A percentile compares a stretch with the other conserved stretches of the same genome.
These are phyloP conservation scores for Cryptococcus sp. DNA, from an alignment of 1,284 basidiomycete species.

Conservation along the genomic window DNA sequence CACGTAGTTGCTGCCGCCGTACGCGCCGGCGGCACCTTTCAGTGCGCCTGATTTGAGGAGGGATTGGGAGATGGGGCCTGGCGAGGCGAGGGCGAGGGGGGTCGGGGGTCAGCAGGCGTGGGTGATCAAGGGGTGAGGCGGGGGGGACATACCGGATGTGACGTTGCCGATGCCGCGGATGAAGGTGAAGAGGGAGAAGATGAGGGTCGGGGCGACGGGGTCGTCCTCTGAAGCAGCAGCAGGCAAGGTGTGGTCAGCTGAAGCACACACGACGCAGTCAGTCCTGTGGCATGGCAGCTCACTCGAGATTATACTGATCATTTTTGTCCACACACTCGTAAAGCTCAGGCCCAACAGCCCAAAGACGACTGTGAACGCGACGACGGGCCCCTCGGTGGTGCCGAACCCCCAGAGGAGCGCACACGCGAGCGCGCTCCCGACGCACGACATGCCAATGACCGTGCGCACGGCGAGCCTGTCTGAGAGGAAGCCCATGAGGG, in stretches of 20 bases:
- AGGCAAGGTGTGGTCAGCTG: constrained; percentile 2
- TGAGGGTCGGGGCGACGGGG: constrained; percentile 30
- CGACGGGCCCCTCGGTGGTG: constrained; percentile 28
- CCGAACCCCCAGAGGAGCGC: constrained; percentile 49
- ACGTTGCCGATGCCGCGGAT: constrained; percentile 47
- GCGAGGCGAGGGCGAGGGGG: too few relatives aligned
- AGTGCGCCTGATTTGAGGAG: constrained; percentile 26
- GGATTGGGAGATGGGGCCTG: constrained; percentile 37
- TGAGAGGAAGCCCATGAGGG: constrained; percentile 41
- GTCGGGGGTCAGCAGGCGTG: not conserved
- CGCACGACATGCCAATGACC: constrained; percentile 39
- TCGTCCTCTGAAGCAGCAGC: constrained; percentile 45
- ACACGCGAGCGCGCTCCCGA: constrained; percentile 37
- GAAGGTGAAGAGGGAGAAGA: constrained; percentile 45
- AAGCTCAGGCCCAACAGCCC: constrained; percentile 36
- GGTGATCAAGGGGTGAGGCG: not conserved
- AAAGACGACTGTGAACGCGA: constrained; percentile 36
- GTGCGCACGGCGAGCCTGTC: constrained; percentile 36
- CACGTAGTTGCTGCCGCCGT: constrained; percentile 42
- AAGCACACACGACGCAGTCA: not conserved
- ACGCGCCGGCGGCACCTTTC: constrained; percentile 38
- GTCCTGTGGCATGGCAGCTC: constrained; percentile 2
- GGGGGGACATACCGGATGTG: constrained; percentile 32
- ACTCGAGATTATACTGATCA: constrained; percentile 37
- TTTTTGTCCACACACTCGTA: constrained; percentile 37